These are phyloP conservation scores for Neurospora sp. DNA, from an alignment of 495 filamentous ascomycete genomes.

Conservation along the genomic window DNA sequence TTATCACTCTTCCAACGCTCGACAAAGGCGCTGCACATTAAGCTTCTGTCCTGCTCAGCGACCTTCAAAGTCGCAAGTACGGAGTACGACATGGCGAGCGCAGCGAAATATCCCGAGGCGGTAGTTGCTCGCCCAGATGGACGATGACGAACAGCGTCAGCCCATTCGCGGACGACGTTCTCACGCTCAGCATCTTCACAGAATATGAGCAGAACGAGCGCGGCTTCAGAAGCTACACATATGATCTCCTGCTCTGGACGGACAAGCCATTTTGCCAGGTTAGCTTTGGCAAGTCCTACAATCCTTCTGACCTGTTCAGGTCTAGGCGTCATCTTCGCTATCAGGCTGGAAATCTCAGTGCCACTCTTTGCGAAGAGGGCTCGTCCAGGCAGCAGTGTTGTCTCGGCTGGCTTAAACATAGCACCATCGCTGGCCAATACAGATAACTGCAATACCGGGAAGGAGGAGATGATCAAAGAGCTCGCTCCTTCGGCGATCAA, in stretches of 20 bases:
- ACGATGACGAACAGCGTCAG: slow-evolving; percentile 21
- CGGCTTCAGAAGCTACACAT: slow-evolving; percentile 30
- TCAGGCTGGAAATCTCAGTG: slow-evolving; percentile 9
- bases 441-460: slow-evolving; percentile 26
- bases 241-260: slow-evolving; percentile 34
- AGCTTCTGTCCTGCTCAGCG: slow-evolving; percentile 5
- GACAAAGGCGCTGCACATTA: slow-evolving; percentile 21
- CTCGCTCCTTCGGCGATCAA: slow-evolving; percentile 57
- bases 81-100: slow-evolving; percentile 28
- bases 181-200: slow-evolving; percentile 16
- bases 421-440: not conserved
- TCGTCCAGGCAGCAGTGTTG: slow-evolving; percentile 12
- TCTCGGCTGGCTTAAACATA: not conserved
- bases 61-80: slow-evolving; percentile 12
- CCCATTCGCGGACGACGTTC: slow-evolving; percentile 29
- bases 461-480: slow-evolving; percentile 40
- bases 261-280: slow-evolving; percentile 30
- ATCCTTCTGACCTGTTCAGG: slow-evolving; percentile 7
- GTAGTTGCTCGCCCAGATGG: slow-evolving; percentile 18
- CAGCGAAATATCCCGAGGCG: slow-evolving; percentile 28
- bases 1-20: slow-evolving; percentile 34
- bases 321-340: slow-evolving; percentile 2
- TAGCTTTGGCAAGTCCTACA: slow-evolving; percentile 16
- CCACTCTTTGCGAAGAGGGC: slow-evolving; percentile 8
- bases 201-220: slow-evolving; percentile 30